A percentile compares a stretch with the other conserved stretches of the same genome.
Evolutionary conservation across 345 rosid genomes (phyloP).

Genomic region (Angophora floribunda): DNA sequence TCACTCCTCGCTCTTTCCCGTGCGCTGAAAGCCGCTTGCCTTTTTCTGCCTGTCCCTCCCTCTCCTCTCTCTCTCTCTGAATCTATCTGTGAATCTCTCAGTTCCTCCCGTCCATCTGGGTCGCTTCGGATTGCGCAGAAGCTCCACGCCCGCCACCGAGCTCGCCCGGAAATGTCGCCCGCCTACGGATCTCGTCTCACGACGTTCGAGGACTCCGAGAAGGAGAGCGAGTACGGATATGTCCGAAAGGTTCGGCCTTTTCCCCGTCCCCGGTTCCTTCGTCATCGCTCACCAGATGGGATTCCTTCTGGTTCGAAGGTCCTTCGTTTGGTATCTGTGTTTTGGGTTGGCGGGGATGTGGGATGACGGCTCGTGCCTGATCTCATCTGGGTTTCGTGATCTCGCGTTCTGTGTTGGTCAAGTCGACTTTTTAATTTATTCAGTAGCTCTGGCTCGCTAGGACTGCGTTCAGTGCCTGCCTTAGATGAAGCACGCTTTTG

Average conservation of each 20-base stretch:
- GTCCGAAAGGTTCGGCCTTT: constrained; percentile 67
- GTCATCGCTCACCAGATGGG: background rate
- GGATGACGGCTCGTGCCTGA: background rate
- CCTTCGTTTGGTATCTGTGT: background rate
- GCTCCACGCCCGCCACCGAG: background rate
- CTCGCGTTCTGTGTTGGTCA: background rate
- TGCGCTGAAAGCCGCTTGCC: background rate
- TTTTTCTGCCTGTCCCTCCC: background rate
- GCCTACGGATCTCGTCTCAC: constrained; percentile 81
- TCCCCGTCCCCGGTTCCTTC: background rate
- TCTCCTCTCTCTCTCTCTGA: constrained; percentile 19
- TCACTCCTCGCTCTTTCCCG: constrained; percentile 7
- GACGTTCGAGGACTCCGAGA: constrained; percentile 90
- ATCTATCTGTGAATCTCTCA: background rate
- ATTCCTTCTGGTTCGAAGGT: background rate
- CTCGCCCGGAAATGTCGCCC: constrained; percentile 45
- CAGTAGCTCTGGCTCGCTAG: background rate
- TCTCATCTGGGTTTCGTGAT: background rate
- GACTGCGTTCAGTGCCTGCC: background rate
- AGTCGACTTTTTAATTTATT: background rate
- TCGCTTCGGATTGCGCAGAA: background rate
- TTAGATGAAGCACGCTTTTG: background rate
- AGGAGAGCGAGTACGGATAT: constrained; percentile 98
- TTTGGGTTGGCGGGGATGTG: background rate
- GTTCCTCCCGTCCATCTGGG: background rate